Evolutionary conservation across 352 stramenopile species (phyloP), one percentile per base, ranked within the genome.

Genomic region (Globisporangium camurandrum): DNA sequence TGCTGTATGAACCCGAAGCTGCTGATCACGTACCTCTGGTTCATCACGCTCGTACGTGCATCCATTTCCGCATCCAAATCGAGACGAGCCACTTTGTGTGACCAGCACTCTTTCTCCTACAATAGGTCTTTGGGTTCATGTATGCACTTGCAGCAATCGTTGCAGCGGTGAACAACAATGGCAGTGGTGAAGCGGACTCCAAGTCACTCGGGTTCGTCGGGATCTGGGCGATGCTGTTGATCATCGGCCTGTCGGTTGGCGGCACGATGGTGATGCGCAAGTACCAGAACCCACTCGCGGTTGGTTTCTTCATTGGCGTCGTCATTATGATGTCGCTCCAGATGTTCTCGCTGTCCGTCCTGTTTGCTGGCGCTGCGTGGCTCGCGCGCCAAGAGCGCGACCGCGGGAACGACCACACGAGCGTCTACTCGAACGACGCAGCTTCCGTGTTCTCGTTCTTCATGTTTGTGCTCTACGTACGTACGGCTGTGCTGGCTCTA

Each of bases 281-380:
- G 67, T 91, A 93, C 69, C 70, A 88, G 64, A 93, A 80, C 9
- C 78, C 80, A 17, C 57, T 95, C 37, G 83, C 85, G 16, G 80
- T 95, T 33, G 83, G 85, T 44, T 93, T 95, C 56, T 89, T 95
- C 58, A 88, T 95, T 47, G 85, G 85, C 62, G 79, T 95, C 52
- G 83, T 95, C 38, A 70, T 94, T 46, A 94, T 95, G 78, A 94
- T 94, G 83, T 75, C 79, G 48, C 75, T 92, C 57, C 78, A 92
- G 52, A 89, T 90, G 78, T 88, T 92, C 62, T 87, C 75, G 61
- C 64, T 92, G 30, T 79, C 67, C 10, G 69, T 92, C 45, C 73
- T 92, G 51, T 89, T 88, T 54, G 74, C 77, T 20, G 75, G 81
- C 27, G 70, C 67, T 4, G 77, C 80, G 28, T 87, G 86, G 57